Evolutionary conservation across 306 rosid species (phyloP).

Genomic region (Oemleria cerasiformis): DNA sequence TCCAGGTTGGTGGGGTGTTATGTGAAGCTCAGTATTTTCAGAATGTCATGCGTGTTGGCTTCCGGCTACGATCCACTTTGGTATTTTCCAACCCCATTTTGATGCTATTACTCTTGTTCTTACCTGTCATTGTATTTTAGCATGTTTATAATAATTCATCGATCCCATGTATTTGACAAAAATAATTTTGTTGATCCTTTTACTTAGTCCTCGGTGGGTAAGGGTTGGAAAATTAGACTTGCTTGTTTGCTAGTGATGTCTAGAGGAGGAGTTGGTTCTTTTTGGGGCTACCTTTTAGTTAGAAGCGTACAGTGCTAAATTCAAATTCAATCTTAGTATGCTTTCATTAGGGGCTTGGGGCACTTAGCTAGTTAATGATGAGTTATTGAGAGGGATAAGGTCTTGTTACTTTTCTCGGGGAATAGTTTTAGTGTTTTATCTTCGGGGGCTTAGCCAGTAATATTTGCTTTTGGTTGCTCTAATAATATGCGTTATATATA

Average conservation of each 20-base stretch:
- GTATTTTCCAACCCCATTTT: slow-evolving; percentile 34
- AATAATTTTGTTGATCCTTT: background rate
- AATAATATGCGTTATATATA: too few relatives aligned
- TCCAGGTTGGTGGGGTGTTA: slow-evolving; percentile 74
- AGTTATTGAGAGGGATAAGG: slow-evolving; percentile 1
- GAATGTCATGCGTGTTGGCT: slow-evolving; percentile 96
- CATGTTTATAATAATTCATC: background rate
- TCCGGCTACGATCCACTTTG: slow-evolving; percentile 76
- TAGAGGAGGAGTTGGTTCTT: background rate
- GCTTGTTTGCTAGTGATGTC: background rate
- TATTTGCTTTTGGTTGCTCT: background rate
- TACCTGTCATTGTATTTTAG: background rate
- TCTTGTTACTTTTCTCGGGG: background rate
- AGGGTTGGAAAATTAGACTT: background rate
- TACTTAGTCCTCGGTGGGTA: slow-evolving; percentile 2
- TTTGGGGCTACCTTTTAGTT: background rate
- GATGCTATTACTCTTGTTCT: background rate
- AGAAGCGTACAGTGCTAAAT: background rate
- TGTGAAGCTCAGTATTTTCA: slow-evolving; percentile 97
- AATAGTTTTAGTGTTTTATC: background rate
- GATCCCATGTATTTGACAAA: background rate
- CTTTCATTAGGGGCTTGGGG: background rate
- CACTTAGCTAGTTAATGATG: background rate
- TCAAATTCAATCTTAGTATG: background rate
- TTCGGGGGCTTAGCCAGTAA: background rate